Conservation (phyloP, 768 basidiomycete species). For the Phallus indusiatus region DNA sequence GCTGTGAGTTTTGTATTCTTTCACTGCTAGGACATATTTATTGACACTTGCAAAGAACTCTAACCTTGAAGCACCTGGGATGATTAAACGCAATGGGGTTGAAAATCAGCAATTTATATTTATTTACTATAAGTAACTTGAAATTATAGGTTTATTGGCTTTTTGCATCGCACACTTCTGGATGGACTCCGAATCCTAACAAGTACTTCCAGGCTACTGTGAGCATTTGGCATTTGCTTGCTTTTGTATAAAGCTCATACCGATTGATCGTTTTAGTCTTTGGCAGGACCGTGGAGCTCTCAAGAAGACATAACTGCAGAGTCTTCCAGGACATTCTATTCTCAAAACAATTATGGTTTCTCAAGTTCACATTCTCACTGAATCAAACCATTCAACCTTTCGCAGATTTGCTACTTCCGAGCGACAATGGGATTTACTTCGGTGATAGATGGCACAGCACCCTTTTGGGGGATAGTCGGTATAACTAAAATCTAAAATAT, state of each 20-base stretch:
- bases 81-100: conserved; percentile 48
- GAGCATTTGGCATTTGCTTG: too few species aligned
- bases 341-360: conserved; percentile 47
- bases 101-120: conserved; percentile 7
- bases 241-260: not conserved
- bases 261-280: conserved; percentile 26
- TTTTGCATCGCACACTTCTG: conserved; percentile 47
- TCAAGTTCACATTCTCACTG: not conserved
- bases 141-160: conserved; percentile 40
- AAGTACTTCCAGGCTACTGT: conserved; percentile 47
- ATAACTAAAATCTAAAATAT: not conserved
- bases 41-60: conserved; percentile 26
- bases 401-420: conserved; percentile 28
- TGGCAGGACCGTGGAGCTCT: conserved; percentile 46
- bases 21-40: not conserved
- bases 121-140: not conserved
- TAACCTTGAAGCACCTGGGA: conserved; percentile 53
- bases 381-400: not conserved
- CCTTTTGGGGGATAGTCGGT: conserved; percentile 41
- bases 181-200: conserved; percentile 55
- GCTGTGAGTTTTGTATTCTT: conserved; percentile 15
- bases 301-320: conserved; percentile 47
- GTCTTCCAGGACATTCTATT: conserved; percentile 46
- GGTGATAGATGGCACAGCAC: conserved; percentile 53
- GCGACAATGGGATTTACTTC: conserved; percentile 46